These are phyloP conservation scores for Aspergillus panamensis DNA, from an alignment of 495 filamentous ascomycete species.

Conservation along the genomic window DNA sequence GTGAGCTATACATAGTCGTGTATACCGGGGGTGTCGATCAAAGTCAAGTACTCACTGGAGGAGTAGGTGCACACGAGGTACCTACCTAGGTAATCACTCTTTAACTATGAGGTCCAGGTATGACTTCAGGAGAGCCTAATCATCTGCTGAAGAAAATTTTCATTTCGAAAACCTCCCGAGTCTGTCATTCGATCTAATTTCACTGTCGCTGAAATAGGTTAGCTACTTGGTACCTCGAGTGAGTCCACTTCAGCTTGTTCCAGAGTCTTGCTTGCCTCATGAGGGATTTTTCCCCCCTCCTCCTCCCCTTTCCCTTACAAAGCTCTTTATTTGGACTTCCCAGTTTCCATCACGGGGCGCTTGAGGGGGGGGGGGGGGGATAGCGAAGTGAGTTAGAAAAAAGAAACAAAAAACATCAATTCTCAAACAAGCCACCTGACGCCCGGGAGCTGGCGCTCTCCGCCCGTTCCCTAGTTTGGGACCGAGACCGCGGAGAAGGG, in stretches of 20 bases:
- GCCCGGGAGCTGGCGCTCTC: constrained; percentile 16
- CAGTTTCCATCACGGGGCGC: not conserved
- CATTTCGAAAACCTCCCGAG: not conserved
- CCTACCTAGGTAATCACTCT: not conserved
- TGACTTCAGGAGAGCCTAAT: not conserved
- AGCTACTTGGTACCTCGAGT: not conserved
- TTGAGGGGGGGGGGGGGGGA: too few relatives aligned
- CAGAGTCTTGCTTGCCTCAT: not conserved
- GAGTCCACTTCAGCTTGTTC: not conserved
- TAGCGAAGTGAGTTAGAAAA: not conserved
- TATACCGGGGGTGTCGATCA: too few relatives aligned
- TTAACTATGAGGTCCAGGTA: not conserved
- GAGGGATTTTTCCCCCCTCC: not conserved
- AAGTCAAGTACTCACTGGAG: not conserved
- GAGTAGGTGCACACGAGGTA: too few relatives aligned
- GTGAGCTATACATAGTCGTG: not conserved
- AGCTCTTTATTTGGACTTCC: not conserved
- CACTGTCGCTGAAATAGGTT: not conserved
- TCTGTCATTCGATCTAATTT: not conserved
- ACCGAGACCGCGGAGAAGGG: constrained; percentile 18
- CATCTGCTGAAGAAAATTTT: not conserved
- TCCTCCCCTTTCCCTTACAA: too few relatives aligned
- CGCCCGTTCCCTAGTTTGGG: constrained; percentile 15
- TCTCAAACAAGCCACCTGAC: constrained; percentile 19
- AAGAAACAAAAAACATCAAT: constrained; percentile 5